Percentiles rank a stretch among this genome's conserved stretches.
Conservation (phyloP, 768 basidiomycete genomes). For the Trametes gibbosa region DNA sequence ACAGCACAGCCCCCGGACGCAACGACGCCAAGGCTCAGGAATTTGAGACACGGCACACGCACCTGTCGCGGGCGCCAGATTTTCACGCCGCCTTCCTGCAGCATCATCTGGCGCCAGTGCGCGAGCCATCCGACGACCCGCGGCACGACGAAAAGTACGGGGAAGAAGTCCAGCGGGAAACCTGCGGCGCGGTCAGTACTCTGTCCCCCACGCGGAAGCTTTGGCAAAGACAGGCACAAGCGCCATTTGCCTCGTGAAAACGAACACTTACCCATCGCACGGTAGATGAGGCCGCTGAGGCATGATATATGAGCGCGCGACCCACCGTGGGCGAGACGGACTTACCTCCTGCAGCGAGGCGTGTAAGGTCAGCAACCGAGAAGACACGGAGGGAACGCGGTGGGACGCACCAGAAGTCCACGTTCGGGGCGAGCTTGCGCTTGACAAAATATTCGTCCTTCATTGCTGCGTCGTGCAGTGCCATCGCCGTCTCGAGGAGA, state of each 20-base stretch:
- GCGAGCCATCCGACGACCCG: constrained; percentile 92
- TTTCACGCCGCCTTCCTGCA: constrained; percentile 85
- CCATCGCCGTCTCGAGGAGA: constrained; percentile 86
- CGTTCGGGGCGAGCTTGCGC: constrained; percentile 82
- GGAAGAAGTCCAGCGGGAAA: constrained; percentile 93
- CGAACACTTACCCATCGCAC: constrained; percentile 72
- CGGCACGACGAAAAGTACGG: constrained; percentile 89
- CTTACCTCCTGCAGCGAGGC: constrained; percentile 49
- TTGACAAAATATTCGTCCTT: constrained; percentile 87
- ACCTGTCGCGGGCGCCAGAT: constrained; percentile 91
- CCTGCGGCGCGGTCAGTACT: constrained; percentile 39
- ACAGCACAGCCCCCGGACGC: constrained; percentile 1
- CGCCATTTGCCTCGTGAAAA: constrained; percentile 2
- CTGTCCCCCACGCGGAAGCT: background rate
- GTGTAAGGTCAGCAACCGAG: background rate
- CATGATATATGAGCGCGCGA: background rate
- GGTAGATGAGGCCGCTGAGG: constrained; percentile 82
- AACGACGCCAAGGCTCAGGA: background rate
- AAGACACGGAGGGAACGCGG: background rate
- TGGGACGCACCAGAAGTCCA: constrained; percentile 79
- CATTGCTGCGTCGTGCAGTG: constrained; percentile 83
- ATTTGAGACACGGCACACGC: constrained; percentile 16
- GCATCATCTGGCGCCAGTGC: constrained; percentile 96
- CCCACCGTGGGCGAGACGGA: background rate
- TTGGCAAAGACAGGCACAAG: background rate